Evolutionary conservation across 1,139 yeast species (phyloP), one percentile per base, ranked within the genome.

Genomic region (Hyphopichia burtonii): DNA sequence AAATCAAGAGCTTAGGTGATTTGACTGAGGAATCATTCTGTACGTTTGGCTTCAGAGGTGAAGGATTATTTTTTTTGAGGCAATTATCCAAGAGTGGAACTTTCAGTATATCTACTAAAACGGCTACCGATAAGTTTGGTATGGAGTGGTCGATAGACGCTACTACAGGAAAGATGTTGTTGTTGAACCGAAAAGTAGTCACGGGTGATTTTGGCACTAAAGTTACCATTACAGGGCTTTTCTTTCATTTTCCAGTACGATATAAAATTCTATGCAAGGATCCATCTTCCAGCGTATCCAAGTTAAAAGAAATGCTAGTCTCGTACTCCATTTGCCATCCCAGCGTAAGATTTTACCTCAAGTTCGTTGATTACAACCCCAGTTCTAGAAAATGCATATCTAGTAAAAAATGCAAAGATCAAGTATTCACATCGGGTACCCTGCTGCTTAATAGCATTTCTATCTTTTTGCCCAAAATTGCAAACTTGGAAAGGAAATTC

Each of bases 21-120:
- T 33, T 33, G n/a, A 16, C 6, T 7, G 4, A 22, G n/a, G 25
- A 33, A n/a, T 8, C 12, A 6, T 33, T 33, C 16, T 4, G 5
- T 20, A 19, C 25, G 20, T 19, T 33, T n/a, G 36, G 36, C 8
- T 33, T 33, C 11, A 18, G 36, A 20, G 36, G 36, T n/a, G 36
- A 33, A n/a, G 36, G 27, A 12, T 17, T 33, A 10, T 33, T 33
- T 33, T 5, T 8, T 10, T 33, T 33, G 17, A 19, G 27, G 11
- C 27, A 33, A 19, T 10, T 33, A n/a, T 12, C 36, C n/a, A 12
- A 20, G n/a, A n/a, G 9, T n/a, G 41, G 38, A 5, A 17, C 28
- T 15, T 33, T 34, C n/a, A 34, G 9, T 3, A 19, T 39, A 3
- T 27, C 19, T 11, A 14, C 41, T 7, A 39, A 39, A 28, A 14